Conservation (phyloP, 1,284 basidiomycete species). For the Ceratobasidium sp. region DNA sequence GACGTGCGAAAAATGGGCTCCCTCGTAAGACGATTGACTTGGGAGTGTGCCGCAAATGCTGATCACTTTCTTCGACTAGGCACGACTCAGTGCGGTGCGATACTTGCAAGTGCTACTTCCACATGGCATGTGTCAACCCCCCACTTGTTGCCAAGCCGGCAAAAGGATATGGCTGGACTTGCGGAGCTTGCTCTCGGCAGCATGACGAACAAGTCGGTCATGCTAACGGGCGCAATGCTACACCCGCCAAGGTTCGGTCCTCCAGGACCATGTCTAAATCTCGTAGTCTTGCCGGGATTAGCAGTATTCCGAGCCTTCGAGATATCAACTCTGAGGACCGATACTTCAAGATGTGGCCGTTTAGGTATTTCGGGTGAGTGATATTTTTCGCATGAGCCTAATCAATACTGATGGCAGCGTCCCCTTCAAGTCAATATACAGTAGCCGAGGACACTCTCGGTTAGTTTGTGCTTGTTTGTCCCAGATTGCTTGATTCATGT, state of each 20-base stretch:
- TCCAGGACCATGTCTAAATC: conserved; percentile 49
- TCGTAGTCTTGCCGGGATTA: conserved; percentile 31
- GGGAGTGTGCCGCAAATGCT: neutral
- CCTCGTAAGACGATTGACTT: conserved; percentile 66
- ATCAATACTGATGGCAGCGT: conserved; percentile 36
- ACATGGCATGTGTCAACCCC: conserved; percentile 94
- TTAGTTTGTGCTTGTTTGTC: conserved; percentile 55
- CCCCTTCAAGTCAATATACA: conserved; percentile 76
- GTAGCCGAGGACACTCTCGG: conserved; percentile 91
- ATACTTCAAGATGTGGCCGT: conserved; percentile 94
- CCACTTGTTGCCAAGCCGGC: conserved; percentile 96
- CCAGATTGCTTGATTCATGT: conserved; percentile 45
- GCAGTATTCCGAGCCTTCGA: neutral
- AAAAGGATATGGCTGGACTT: conserved; percentile 97
- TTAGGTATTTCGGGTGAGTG: conserved; percentile 93
- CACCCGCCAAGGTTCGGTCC: conserved; percentile 61
- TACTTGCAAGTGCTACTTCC: conserved; percentile 92
- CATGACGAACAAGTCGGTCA: conserved; percentile 88
- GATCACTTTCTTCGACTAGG: conserved; percentile 57
- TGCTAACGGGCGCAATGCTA: conserved; percentile 48
- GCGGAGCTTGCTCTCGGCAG: conserved; percentile 88
- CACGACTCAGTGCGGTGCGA: conserved; percentile 94
- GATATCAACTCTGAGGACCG: conserved; percentile 67
- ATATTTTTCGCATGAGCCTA: neutral
- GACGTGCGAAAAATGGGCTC: conserved; percentile 88